Percentiles rank a stretch among this genome's conserved stretches.
These are phyloP conservation scores for Penicillium parvum DNA, from an alignment of 495 filamentous ascomycete species.

Conservation along the genomic window DNA sequence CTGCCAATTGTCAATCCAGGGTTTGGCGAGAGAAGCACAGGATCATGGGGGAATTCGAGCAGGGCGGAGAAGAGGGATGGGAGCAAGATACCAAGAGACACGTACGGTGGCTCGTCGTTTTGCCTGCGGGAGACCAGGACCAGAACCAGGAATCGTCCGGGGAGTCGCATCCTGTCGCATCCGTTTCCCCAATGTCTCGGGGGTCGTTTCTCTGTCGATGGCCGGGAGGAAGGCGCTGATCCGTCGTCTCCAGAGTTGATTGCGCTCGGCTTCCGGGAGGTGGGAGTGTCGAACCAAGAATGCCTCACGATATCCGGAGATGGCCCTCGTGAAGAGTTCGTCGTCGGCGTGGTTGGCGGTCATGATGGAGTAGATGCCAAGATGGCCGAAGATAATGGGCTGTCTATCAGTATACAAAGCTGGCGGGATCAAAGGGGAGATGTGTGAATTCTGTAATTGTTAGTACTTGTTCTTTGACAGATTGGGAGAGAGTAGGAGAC, in stretches of 20 bases:
- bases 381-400: constrained; percentile 3
- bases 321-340: constrained; percentile 43
- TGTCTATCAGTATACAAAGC: constrained; percentile 27
- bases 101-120: constrained; percentile 52
- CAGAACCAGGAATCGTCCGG: constrained; percentile 40
- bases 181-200: constrained; percentile 41
- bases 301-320: constrained; percentile 43
- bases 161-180: constrained; percentile 42
- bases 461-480: no score
- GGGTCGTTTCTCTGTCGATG: constrained; percentile 16
- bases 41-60: constrained; percentile 22
- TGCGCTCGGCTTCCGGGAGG: constrained; percentile 42
- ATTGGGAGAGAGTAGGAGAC: no score
- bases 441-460: no score
- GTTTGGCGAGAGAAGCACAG: constrained; percentile 22
- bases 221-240: constrained; percentile 40
- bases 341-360: constrained; percentile 39
- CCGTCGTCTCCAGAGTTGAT: constrained; percentile 41
- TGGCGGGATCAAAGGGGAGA: neutral
- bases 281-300: constrained; percentile 45
- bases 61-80: constrained; percentile 24
- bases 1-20: constrained; percentile 49
- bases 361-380: constrained; percentile 23
- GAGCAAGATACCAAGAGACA: constrained; percentile 43
- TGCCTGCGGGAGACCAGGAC: constrained; percentile 38